Evolutionary conservation across 2,329 filamentous ascomycete species (phyloP).

Genomic region (Aspergillus ruber): DNA sequence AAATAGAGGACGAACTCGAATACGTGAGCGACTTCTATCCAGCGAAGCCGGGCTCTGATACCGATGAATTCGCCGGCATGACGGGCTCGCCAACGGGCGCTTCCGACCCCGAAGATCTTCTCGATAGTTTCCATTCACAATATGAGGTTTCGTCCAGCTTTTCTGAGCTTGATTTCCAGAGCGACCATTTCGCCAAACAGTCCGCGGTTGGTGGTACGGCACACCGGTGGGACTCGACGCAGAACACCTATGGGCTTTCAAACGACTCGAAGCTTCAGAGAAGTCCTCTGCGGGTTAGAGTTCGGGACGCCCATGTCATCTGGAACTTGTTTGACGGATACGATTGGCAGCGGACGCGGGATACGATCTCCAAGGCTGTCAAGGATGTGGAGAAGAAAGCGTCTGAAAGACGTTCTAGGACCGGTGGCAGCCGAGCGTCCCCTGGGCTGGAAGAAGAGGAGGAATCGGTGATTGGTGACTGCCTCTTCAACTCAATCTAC

Average conservation of each 20-base stretch:
- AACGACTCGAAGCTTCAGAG: constrained; percentile 55
- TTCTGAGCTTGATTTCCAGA: constrained; percentile 63
- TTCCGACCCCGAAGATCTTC: constrained; percentile 33
- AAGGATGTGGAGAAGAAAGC: constrained; percentile 79
- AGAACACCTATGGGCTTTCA: constrained; percentile 65
- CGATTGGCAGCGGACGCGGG: constrained; percentile 85
- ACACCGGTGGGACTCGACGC: constrained; percentile 72
- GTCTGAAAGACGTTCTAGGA: constrained; percentile 61
- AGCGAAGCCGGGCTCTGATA: constrained; percentile 32
- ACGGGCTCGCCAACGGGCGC: constrained; percentile 33
- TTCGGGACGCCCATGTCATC: constrained; percentile 85
- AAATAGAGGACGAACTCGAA: constrained; percentile 36
- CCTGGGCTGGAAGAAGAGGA: constrained; percentile 59
- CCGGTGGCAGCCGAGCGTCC: constrained; percentile 51
- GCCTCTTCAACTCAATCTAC: constrained; percentile 97
- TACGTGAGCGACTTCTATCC: constrained; percentile 54
- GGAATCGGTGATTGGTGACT: constrained; percentile 84
- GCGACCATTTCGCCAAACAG: constrained; percentile 67
- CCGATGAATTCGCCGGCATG: constrained; percentile 37
- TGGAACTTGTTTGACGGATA: constrained; percentile 99
- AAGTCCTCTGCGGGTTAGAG: constrained; percentile 68
- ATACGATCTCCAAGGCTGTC: constrained; percentile 80
- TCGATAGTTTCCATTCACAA: constrained; percentile 49
- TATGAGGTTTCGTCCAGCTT: constrained; percentile 51
- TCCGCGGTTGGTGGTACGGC: constrained; percentile 59